These are phyloP conservation scores for Staphylotrichum tortipilum DNA, from an alignment of 495 filamentous ascomycete species.

Conservation along the genomic window DNA sequence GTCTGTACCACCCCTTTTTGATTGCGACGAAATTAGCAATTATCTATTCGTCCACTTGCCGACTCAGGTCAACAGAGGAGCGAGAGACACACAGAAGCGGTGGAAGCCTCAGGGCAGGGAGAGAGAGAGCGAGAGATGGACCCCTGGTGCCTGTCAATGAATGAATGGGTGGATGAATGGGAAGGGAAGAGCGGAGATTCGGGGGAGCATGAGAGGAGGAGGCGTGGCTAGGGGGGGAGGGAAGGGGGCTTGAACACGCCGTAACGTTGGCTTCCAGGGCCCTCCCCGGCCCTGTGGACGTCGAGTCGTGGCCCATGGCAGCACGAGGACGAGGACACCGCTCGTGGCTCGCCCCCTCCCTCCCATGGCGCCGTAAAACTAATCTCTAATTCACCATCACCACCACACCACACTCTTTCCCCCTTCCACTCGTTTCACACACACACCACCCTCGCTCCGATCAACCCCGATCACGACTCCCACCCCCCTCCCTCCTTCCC, in stretches of 20 bases:
- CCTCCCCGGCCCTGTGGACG: too few species aligned
- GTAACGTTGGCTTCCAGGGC: slow-evolving; percentile 13
- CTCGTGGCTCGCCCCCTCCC: too few species aligned
- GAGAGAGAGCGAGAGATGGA: too few species aligned
- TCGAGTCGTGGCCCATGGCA: too few species aligned
- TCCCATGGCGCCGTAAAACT: slow-evolving; percentile 9
- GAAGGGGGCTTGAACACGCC: slow-evolving; percentile 7
- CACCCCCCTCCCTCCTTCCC: too few species aligned
- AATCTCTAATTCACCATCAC: slow-evolving; percentile 15
- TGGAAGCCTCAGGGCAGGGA: neutral
- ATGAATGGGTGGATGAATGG: too few species aligned
- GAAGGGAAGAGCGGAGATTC: too few species aligned
- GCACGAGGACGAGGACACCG: too few species aligned
- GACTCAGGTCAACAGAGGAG: neutral
- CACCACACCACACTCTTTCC: slow-evolving; percentile 6
- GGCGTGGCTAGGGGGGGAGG: neutral
- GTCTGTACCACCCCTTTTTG: slow-evolving; percentile 20
- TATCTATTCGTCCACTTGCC: slow-evolving; percentile 25
- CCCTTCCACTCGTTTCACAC: slow-evolving; percentile 18
- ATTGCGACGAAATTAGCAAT: slow-evolving; percentile 30
- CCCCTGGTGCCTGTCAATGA: too few species aligned
- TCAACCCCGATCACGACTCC: slow-evolving; percentile 1
- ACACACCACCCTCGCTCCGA: slow-evolving; percentile 7
- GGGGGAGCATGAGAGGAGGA: slow-evolving; percentile 11
- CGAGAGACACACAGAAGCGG: neutral